Evolutionary conservation across 768 basidiomycete genomes (phyloP).

Genomic region (Coprinopsis strossmayeri): DNA sequence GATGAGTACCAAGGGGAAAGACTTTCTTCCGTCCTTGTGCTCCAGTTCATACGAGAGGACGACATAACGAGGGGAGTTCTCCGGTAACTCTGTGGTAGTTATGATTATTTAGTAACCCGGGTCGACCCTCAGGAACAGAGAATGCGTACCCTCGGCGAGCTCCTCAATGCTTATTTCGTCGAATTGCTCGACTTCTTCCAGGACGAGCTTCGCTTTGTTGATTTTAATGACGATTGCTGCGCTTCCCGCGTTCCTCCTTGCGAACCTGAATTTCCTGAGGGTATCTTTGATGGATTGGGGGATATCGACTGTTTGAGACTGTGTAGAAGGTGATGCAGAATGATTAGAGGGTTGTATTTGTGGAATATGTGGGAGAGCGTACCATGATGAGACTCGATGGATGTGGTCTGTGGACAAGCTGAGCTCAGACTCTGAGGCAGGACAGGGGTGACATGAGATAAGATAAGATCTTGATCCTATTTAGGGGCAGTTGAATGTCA

Average conservation of each 20-base stretch:
- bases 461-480: too few species aligned
- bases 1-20: conserved; percentile 78
- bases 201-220: conserved; percentile 71
- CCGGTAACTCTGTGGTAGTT: conserved; percentile 78
- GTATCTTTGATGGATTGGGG: conserved; percentile 70
- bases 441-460: too few species aligned
- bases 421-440: too few species aligned
- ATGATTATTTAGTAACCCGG: too few species aligned
- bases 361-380: too few species aligned
- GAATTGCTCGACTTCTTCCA: conserved; percentile 82
- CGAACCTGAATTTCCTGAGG: conserved; percentile 73
- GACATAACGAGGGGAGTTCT: conserved; percentile 82
- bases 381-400: too few species aligned
- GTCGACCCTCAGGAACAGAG: neutral
- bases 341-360: too few species aligned
- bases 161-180: conserved; percentile 74
- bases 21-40: conserved; percentile 77
- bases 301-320: conserved; percentile 82
- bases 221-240: conserved; percentile 88
- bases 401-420: too few species aligned
- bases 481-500: too few species aligned
- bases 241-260: conserved; percentile 65
- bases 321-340: neutral
- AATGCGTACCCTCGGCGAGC: conserved; percentile 70
- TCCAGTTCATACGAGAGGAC: conserved; percentile 76